Conservation (phyloP, 1,284 basidiomycete species). For the Ustilago loliicola region DNA sequence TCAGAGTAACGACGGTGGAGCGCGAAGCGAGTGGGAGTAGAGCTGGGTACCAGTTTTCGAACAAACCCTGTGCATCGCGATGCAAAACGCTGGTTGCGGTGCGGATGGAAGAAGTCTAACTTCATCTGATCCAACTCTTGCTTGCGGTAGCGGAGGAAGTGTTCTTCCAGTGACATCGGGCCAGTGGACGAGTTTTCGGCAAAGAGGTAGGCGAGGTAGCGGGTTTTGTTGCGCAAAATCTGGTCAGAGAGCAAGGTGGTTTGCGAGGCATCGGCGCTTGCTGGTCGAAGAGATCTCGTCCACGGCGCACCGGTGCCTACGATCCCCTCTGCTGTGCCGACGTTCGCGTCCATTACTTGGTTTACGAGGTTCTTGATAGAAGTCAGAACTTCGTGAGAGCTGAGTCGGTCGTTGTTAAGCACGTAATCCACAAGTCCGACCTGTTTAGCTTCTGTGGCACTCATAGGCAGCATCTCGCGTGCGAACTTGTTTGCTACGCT, state of each 20-base stretch:
- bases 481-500: slow-evolving; percentile 68
- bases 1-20: slow-evolving; percentile 60
- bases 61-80: slow-evolving; percentile 72
- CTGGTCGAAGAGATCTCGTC: slow-evolving; percentile 55
- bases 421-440: slow-evolving; percentile 54
- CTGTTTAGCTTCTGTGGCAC: slow-evolving; percentile 52
- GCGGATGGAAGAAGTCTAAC: slow-evolving; percentile 72
- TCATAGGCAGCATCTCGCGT: slow-evolving; percentile 72
- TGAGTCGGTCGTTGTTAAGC: slow-evolving; percentile 29
- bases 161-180: slow-evolving; percentile 17
- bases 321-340: not conserved
- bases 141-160: slow-evolving; percentile 69
- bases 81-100: slow-evolving; percentile 71
- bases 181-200: slow-evolving; percentile 40
- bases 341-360: slow-evolving; percentile 43
- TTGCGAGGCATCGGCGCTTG: slow-evolving; percentile 9
- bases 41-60: slow-evolving; percentile 71
- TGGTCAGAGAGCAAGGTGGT: slow-evolving; percentile 57
- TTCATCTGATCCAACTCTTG: slow-evolving; percentile 73
- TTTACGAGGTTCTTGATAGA: slow-evolving; percentile 42
- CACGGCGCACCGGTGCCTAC: slow-evolving; percentile 46
- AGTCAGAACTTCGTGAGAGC: slow-evolving; percentile 15
- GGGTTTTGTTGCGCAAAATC: slow-evolving; percentile 67
- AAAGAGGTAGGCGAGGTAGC: slow-evolving; percentile 60
- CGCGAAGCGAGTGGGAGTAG: slow-evolving; percentile 71